Base-by-base conservation (phyloP, 495 filamentous ascomycete genomes). In the Penicillium egyptiacum region DNA sequence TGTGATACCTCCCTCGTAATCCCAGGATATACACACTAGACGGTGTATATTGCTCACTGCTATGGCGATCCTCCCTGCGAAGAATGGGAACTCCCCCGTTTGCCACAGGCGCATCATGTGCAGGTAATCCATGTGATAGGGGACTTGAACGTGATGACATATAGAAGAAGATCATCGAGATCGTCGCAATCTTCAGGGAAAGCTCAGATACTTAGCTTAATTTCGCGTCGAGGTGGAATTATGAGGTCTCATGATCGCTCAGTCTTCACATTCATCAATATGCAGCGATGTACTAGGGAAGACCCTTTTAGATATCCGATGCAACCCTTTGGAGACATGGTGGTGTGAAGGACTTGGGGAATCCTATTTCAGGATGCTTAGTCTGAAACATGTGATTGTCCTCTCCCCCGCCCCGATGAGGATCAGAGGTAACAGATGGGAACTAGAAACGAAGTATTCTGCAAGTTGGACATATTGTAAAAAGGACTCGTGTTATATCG, bases 381-480 rank as follows among this genome's bases (percentile, higher is more conserved):
- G 23, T 47, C 20, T 47, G 42, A 47, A 55, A 55, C 53, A 55
- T 55, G 53, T 55, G 53, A 55, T 47, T 35, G 42, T 37, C 23
- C 35, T 40, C 42, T 37, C 22, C 43, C 52, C 53, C 53, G 11
- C 20, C 31, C 22, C 5, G n/a, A 35, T 43, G 41, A 53, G 50
- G 41, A 47, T 14, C 43, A 35, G 28, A 54, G 17, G 52, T 47
- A 46, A 55, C 16, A 20, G 40, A 31, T 14, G 17, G 37, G 40
- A 19, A 47, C 20, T 44, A 35, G 14, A 37, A 37, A 39, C 16
- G n/a, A 17, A 8, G 35, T 39, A 39, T n/a, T 2, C 6, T 33
- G 3, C 20, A 33, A 43, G 39, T 1, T 41, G 16, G 48, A 11
- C 25, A 22, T 9, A 33, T 22, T 47, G 31, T 26, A 26, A 47